Percentiles rank a stretch among this genome's conserved stretches.
Evolutionary conservation across 306 rosid genomes (phyloP).

Genomic region (Quercus cerris): DNA sequence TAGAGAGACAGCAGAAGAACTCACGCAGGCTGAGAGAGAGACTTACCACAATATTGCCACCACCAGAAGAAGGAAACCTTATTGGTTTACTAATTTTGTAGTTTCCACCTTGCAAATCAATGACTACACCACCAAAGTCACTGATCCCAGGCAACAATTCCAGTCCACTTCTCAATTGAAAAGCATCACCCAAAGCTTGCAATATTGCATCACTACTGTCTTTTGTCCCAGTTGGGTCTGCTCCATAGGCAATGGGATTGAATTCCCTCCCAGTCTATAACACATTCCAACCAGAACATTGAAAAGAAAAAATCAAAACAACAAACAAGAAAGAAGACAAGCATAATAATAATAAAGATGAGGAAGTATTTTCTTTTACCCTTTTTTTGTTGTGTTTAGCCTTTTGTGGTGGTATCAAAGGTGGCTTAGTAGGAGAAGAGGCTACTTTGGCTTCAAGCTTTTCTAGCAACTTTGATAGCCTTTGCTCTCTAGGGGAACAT

Average conservation of each 20-base stretch:
- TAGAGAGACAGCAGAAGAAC: background rate
- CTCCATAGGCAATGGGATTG: slow-evolving; percentile 52
- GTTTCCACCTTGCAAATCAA: slow-evolving; percentile 66
- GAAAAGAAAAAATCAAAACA: background rate
- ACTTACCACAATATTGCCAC: slow-evolving; percentile 65
- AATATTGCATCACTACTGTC: slow-evolving; percentile 51
- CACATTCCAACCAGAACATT: background rate
- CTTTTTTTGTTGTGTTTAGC: slow-evolving; percentile 31
- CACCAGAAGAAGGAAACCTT: slow-evolving; percentile 43
- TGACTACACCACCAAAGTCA: slow-evolving; percentile 56
- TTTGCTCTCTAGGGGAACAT: slow-evolving; percentile 9
- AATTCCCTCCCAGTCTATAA: slow-evolving; percentile 43
- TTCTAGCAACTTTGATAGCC: slow-evolving; percentile 17
- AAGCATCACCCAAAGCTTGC: slow-evolving; percentile 47
- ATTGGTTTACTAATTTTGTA: slow-evolving; percentile 54
- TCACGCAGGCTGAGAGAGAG: background rate
- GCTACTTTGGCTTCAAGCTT: slow-evolving; percentile 16
- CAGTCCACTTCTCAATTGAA: slow-evolving; percentile 26
- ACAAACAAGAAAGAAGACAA: background rate
- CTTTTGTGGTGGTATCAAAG: slow-evolving; percentile 11
- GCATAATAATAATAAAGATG: background rate
- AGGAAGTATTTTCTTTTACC: background rate
- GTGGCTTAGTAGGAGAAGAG: background rate
- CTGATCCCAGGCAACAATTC: slow-evolving; percentile 48
- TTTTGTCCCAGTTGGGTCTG: slow-evolving; percentile 53